A percentile compares a stretch with the other conserved stretches of the same genome.
Evolutionary conservation across 768 basidiomycete species (phyloP).

Genomic region (Tylopilus vinaceipallidus): DNA sequence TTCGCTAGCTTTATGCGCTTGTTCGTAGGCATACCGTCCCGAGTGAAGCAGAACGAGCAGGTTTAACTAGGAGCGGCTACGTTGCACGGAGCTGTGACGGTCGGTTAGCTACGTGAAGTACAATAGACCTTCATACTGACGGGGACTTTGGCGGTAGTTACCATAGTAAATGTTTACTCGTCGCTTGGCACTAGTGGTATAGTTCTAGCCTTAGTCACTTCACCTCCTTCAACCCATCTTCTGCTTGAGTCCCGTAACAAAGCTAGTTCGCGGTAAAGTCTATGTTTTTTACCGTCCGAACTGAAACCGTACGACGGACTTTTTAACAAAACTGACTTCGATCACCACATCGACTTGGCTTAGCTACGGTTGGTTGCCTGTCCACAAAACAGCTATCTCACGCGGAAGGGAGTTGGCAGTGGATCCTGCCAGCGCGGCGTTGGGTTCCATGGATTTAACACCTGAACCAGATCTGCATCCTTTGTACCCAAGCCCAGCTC

Average conservation of each 20-base stretch:
- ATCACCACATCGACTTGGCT: constrained; percentile 3
- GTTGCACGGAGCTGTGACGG: background rate
- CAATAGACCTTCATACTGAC: too few species aligned
- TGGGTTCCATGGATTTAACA: constrained; percentile 50
- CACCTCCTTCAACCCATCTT: constrained; percentile 7
- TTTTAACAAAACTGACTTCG: constrained; percentile 5
- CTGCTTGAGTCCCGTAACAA: constrained; percentile 2
- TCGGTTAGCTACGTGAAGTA: too few species aligned
- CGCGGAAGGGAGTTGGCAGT: constrained; percentile 19
- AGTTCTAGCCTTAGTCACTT: background rate
- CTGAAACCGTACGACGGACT: constrained; percentile 10
- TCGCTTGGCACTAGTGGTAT: background rate
- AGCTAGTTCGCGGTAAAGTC: constrained; percentile 5
- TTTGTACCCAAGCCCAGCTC: constrained; percentile 64
- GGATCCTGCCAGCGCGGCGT: constrained; percentile 26
- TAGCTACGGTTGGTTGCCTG: constrained; percentile 5
- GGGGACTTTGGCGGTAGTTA: background rate
- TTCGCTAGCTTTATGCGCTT: constrained; percentile 52
- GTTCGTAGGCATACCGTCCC: constrained; percentile 43
- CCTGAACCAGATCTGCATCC: constrained; percentile 83
- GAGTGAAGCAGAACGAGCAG: background rate
- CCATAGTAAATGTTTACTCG: background rate
- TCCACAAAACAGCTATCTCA: constrained; percentile 4
- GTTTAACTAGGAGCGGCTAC: background rate
- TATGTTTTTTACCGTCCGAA: constrained; percentile 18